These are phyloP conservation scores for Lasiosphaeria miniovina DNA, from an alignment of 495 filamentous ascomycete species.

Conservation along the genomic window DNA sequence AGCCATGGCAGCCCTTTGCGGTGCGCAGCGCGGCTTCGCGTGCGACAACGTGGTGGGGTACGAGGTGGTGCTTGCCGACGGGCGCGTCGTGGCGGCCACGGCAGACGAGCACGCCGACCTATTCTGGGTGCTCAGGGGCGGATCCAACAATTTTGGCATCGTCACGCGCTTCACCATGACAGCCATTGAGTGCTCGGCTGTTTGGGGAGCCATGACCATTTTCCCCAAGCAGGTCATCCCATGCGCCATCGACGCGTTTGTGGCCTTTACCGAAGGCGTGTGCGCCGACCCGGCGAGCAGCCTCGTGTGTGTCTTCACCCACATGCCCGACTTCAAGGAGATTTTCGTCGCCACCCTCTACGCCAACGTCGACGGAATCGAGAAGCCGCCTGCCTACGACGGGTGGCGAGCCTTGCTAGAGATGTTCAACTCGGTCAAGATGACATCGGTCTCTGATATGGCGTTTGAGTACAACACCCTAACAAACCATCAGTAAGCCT, in stretches of 20 bases:
- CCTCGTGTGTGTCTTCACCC: conserved; percentile 12
- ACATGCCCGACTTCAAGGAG: conserved; percentile 14
- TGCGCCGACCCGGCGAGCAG: conserved; percentile 11
- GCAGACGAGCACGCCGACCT: conserved; percentile 37
- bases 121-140: conserved; percentile 54
- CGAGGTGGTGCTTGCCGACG: conserved; percentile 46
- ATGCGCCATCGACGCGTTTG: conserved; percentile 6
- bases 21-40: conserved; percentile 48
- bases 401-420: conserved; percentile 21
- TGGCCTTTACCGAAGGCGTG: conserved; percentile 31
- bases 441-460: conserved; percentile 23
- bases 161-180: conserved; percentile 47
- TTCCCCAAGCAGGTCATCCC: conserved; percentile 6
- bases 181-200: conserved; percentile 4
- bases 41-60: conserved; percentile 52
- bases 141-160: conserved; percentile 57
- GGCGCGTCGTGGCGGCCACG: conserved; percentile 34
- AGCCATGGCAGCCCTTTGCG: conserved; percentile 44
- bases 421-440: conserved; percentile 21
- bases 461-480: conserved; percentile 18
- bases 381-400: conserved; percentile 14
- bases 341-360: conserved; percentile 23
- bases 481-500: conserved; percentile 3
- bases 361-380: conserved; percentile 20
- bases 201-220: conserved; percentile 20